A percentile compares a stretch with the other conserved stretches of the same genome.
Conservation (phyloP, 768 basidiomycete species). For the Suillus hirtellus region DNA sequence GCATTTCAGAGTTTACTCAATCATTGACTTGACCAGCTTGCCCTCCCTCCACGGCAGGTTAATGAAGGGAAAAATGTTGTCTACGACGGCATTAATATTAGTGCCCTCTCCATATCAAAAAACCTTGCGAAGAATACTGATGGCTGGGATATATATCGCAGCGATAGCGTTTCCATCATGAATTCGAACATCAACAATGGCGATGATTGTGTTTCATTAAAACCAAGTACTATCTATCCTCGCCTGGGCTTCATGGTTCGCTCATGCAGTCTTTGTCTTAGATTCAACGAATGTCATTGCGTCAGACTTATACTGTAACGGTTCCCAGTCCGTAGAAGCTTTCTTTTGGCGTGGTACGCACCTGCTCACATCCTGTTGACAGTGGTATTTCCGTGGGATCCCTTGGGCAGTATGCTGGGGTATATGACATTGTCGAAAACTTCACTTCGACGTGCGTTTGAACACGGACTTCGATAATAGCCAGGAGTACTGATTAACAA, state of each 20-base stretch:
- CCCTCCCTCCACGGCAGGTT: constrained; percentile 31
- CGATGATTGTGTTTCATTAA: constrained; percentile 63
- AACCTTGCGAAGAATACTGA: constrained; percentile 52
- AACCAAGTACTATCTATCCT: constrained; percentile 40
- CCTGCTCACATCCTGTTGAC: constrained; percentile 1
- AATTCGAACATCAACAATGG: constrained; percentile 55
- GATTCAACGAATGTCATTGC: constrained; percentile 59
- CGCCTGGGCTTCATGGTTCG: not conserved
- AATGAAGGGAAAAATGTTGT: constrained; percentile 49
- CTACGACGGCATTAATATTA: constrained; percentile 48
- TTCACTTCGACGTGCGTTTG: constrained; percentile 23
- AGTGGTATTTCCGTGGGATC: constrained; percentile 56
- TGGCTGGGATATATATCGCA: constrained; percentile 66
- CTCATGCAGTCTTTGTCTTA: constrained; percentile 8
- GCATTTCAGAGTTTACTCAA: constrained; percentile 3
- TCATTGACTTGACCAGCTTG: not conserved
- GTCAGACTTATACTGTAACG: constrained; percentile 56
- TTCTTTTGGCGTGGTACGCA: not conserved
- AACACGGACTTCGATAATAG: not conserved
- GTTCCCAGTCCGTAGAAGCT: constrained; percentile 44
- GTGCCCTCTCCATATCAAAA: constrained; percentile 45
- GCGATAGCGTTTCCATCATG: constrained; percentile 46
- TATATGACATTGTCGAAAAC: constrained; percentile 46
- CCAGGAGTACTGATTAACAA: not conserved
- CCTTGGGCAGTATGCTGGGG: constrained; percentile 44